phyloP scores from a whole-genome alignment of 345 rosid species.

The Eucalyptus paniculata region DNA sequence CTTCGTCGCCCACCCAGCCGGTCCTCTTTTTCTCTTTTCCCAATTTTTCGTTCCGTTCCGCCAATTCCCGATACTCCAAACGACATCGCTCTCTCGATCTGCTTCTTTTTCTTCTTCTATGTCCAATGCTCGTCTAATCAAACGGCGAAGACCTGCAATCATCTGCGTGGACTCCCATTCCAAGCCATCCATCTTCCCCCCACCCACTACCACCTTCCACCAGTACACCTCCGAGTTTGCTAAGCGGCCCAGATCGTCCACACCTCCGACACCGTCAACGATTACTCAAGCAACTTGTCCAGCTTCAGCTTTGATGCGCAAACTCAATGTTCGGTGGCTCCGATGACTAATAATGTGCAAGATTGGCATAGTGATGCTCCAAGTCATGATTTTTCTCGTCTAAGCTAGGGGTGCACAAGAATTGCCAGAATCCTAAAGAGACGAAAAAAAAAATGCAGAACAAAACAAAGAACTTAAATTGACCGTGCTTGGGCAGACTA shows the following conservation, averaged over 20 bases:
- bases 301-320: neutral
- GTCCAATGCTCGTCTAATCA: neutral
- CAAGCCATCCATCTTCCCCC: constrained; percentile 73
- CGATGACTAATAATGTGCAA: neutral
- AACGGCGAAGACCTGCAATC: constrained; percentile 37
- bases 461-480: no score
- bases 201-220: constrained; percentile 1
- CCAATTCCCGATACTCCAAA: no score
- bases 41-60: no score
- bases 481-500: no score
- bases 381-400: no score
- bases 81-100: neutral
- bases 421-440: no score
- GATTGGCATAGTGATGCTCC: neutral
- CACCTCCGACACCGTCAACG: no score
- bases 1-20: accelerated
- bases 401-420: no score
- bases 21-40: no score
- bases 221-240: no score
- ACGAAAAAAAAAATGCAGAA: no score
- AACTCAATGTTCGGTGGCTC: neutral
- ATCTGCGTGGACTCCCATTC: constrained; percentile 46
- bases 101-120: neutral
- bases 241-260: no score
- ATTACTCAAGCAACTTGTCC: neutral